Evolutionary conservation across 345 rosid genomes (phyloP).

Genomic region (Acer negundo): DNA sequence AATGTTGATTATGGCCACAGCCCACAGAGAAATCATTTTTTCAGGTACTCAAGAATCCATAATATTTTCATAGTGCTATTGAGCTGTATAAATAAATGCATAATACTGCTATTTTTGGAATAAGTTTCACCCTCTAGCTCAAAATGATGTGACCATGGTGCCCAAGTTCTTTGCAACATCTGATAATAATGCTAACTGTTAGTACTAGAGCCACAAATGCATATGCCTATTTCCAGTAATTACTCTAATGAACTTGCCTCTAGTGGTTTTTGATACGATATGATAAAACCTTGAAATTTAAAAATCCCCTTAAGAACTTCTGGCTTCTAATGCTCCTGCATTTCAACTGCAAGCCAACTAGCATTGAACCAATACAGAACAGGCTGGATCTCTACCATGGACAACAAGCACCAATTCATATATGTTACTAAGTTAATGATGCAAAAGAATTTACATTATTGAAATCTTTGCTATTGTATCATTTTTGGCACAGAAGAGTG

Average conservation of each 20-base stretch:
- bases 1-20: background rate
- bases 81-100: background rate
- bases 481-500: background rate
- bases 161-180: background rate
- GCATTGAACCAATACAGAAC: background rate
- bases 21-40: background rate
- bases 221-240: background rate
- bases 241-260: background rate
- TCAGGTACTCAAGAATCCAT: background rate
- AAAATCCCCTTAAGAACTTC: background rate
- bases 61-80: background rate
- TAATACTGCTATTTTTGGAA: background rate
- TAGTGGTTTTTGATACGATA: background rate
- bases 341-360: slow-evolving; percentile 4
- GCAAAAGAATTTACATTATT: background rate
- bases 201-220: background rate
- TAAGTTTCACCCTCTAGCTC: background rate
- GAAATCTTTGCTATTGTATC: background rate
- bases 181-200: background rate
- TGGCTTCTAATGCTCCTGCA: background rate
- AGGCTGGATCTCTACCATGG: background rate
- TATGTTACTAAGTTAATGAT: background rate
- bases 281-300: background rate
- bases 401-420: background rate
- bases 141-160: background rate